phyloP scores from a whole-genome alignment of 2,329 filamentous ascomycete species.

The Tolypocladium paradoxum region DNA sequence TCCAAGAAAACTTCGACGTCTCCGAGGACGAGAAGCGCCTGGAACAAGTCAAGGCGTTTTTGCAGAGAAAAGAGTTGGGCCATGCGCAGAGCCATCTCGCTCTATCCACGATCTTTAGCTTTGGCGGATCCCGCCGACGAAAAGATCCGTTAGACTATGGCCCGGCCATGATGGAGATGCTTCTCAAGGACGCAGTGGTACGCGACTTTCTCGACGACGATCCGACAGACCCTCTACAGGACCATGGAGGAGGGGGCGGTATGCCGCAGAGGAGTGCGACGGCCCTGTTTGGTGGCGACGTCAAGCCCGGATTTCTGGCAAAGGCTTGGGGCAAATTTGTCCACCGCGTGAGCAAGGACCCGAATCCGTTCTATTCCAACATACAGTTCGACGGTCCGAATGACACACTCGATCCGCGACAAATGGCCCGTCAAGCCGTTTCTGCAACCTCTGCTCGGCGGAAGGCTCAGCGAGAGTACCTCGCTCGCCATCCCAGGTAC shows the following conservation, averaged over 20 bases:
- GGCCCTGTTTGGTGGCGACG: constrained; percentile 26
- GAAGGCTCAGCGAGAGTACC: constrained; percentile 81
- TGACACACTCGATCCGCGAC: constrained; percentile 70
- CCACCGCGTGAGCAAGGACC: constrained; percentile 52
- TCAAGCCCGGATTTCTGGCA: constrained; percentile 49
- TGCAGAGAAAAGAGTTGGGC: constrained; percentile 81
- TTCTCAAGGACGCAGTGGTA: constrained; percentile 91
- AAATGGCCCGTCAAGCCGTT: constrained; percentile 85
- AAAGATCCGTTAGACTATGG: constrained; percentile 87
- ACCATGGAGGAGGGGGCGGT: constrained; percentile 18
- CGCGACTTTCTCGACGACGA: constrained; percentile 87
- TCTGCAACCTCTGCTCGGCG: constrained; percentile 73
- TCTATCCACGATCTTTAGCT: constrained; percentile 58
- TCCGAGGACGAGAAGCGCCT: constrained; percentile 96
- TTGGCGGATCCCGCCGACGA: constrained; percentile 46
- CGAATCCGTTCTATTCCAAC: constrained; percentile 90
- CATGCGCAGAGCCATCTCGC: constrained; percentile 64
- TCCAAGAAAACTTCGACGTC: constrained; percentile 98
- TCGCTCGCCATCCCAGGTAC: constrained; percentile 77
- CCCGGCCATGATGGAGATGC: constrained; percentile 86
- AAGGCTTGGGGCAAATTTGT: constrained; percentile 51
- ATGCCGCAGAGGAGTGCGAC: constrained; percentile 20
- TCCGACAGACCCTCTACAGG: constrained; percentile 18
- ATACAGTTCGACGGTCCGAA: constrained; percentile 58
- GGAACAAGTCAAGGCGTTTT: constrained; percentile 89